phyloP scores from a whole-genome alignment of 768 basidiomycete genomes.

The Pulveroboletus sp. region DNA sequence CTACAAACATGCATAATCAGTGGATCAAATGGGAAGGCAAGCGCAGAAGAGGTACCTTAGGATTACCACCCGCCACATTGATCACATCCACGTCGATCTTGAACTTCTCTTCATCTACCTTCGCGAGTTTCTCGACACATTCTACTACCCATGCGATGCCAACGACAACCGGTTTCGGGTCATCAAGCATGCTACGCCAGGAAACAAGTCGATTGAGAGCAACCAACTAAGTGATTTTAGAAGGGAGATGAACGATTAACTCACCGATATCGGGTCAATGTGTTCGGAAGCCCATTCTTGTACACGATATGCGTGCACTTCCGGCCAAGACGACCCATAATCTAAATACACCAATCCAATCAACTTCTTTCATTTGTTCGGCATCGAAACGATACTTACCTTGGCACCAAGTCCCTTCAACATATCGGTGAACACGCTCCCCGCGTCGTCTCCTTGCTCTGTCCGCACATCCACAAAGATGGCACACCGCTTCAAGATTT shows the following conservation, averaged over 20 bases:
- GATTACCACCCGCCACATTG: slow-evolving; percentile 58
- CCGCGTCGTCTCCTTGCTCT: slow-evolving; percentile 76
- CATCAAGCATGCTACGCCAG: slow-evolving; percentile 50
- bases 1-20: slow-evolving; percentile 33
- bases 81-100: slow-evolving; percentile 58
- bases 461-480: slow-evolving; percentile 84
- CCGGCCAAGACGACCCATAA: slow-evolving; percentile 63
- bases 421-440: slow-evolving; percentile 81
- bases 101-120: slow-evolving; percentile 64
- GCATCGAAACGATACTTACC: slow-evolving; percentile 40
- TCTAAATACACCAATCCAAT: slow-evolving; percentile 34
- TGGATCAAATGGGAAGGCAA: neutral
- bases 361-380: neutral
- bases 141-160: slow-evolving; percentile 90
- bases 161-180: slow-evolving; percentile 71
- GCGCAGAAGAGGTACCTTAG: slow-evolving; percentile 47
- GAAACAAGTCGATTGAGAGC: neutral
- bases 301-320: slow-evolving; percentile 83
- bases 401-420: slow-evolving; percentile 75
- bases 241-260: slow-evolving; percentile 14
- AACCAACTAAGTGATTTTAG: neutral
- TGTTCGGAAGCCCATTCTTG: slow-evolving; percentile 78
- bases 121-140: slow-evolving; percentile 67
- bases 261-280: slow-evolving; percentile 68
- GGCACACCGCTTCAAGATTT: slow-evolving; percentile 66